These are phyloP conservation scores for Rhynchospora pubera DNA, from an alignment of 176 grass and related monocot species.

Conservation along the genomic window DNA sequence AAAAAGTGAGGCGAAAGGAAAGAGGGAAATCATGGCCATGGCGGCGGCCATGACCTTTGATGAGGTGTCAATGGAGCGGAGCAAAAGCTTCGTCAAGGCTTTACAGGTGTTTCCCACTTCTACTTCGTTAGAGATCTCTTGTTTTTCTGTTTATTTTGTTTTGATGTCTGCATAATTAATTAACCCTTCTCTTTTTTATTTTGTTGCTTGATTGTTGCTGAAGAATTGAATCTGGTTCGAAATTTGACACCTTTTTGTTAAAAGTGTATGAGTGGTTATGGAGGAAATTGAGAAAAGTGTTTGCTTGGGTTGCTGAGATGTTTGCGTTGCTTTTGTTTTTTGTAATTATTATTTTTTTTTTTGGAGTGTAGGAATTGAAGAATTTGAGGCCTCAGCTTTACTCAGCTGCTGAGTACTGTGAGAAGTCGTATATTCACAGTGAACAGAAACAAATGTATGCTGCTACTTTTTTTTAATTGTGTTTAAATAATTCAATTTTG, in stretches of 20 bases:
- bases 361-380: slow-evolving; percentile 76
- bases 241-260: background rate
- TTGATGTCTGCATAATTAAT: background rate
- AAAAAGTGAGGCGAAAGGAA: slow-evolving; percentile 3
- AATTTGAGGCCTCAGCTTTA: slow-evolving; percentile 95
- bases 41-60: slow-evolving; percentile 51
- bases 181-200: background rate
- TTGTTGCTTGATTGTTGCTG: background rate
- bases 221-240: slow-evolving; percentile 19
- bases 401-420: slow-evolving; percentile 84
- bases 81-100: slow-evolving; percentile 96
- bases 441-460: slow-evolving; percentile 84
- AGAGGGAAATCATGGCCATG: slow-evolving; percentile 24
- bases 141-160: background rate
- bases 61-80: slow-evolving; percentile 92
- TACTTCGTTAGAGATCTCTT: slow-evolving; percentile 17
- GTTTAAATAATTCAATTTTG: background rate
- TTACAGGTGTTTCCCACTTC: slow-evolving; percentile 47
- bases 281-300: background rate
- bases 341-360: background rate
- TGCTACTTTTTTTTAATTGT: slow-evolving; percentile 2
- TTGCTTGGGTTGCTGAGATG: background rate
- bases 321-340: slow-evolving; percentile 14
- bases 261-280: background rate
- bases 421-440: slow-evolving; percentile 87